These are phyloP conservation scores for Malus hybrid DNA, from an alignment of 331 rosid species.

Conservation along the genomic window DNA sequence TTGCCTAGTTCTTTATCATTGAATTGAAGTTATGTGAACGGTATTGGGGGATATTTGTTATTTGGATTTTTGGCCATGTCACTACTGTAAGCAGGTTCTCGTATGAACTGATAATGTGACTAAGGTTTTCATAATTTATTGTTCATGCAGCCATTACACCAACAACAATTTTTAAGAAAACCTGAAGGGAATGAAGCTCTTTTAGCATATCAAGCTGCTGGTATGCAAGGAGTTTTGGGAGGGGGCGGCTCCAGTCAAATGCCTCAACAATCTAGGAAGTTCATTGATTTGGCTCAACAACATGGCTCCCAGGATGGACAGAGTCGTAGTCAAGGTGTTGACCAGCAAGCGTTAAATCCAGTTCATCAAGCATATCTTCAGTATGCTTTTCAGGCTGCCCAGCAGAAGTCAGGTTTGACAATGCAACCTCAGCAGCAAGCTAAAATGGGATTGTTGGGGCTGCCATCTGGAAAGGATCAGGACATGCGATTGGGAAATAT, in stretches of 20 bases:
- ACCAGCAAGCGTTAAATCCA: conserved; percentile 76
- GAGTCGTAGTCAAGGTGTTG: conserved; percentile 67
- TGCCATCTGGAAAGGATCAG: conserved; percentile 66
- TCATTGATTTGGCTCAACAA: conserved; percentile 60
- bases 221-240: conserved; percentile 64
- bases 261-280: conserved; percentile 79
- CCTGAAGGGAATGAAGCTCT: conserved; percentile 85
- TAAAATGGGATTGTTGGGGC: conserved; percentile 66
- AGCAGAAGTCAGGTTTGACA: conserved; percentile 70
- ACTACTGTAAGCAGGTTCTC: conserved; percentile 2
- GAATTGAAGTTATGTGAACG: background rate
- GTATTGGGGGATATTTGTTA: background rate
- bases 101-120: conserved; percentile 2
- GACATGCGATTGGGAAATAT: conserved; percentile 70
- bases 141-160: conserved; percentile 65
- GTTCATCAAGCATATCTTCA: conserved; percentile 87
- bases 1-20: background rate
- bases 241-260: conserved; percentile 48
- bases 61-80: background rate
- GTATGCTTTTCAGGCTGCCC: conserved; percentile 80
- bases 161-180: conserved; percentile 75
- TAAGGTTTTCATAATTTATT: conserved; percentile 1
- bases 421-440: conserved; percentile 79
- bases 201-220: conserved; percentile 64
- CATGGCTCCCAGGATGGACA: conserved; percentile 68